phyloP scores from a whole-genome alignment of 2,329 filamentous ascomycete genomes.

The Aspergillus sp. region DNA sequence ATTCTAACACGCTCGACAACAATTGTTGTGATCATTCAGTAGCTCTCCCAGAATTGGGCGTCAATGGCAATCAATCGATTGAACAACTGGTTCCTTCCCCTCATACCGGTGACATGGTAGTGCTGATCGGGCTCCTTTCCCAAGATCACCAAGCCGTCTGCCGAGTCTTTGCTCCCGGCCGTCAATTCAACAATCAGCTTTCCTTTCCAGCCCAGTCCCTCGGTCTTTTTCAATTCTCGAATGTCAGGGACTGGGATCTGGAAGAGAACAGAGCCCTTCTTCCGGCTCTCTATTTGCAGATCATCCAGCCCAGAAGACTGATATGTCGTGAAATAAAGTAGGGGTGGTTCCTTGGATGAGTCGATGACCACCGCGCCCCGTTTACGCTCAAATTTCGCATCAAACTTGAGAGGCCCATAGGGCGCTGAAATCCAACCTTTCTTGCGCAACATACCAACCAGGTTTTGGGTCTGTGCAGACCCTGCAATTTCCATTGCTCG shows the following conservation, averaged over 20 bases:
- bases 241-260: slow-evolving; percentile 63
- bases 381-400: slow-evolving; percentile 59
- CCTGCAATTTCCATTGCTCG: slow-evolving; percentile 59
- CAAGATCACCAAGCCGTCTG: slow-evolving; percentile 63
- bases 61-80: slow-evolving; percentile 71
- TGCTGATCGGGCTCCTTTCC: slow-evolving; percentile 45
- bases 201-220: slow-evolving; percentile 74
- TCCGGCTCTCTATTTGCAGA: slow-evolving; percentile 42
- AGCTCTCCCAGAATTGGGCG: slow-evolving; percentile 74
- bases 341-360: slow-evolving; percentile 26
- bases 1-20: too few relatives aligned
- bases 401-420: slow-evolving; percentile 68
- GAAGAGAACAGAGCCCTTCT: slow-evolving; percentile 54
- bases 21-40: slow-evolving; percentile 36
- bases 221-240: slow-evolving; percentile 64
- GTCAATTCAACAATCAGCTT: slow-evolving; percentile 78
- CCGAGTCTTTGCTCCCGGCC: slow-evolving; percentile 58
- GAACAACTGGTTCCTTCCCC: slow-evolving; percentile 67
- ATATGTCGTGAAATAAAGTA: slow-evolving; percentile 53
- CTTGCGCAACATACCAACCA: slow-evolving; percentile 60
- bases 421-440: slow-evolving; percentile 33
- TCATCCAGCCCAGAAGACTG: slow-evolving; percentile 26
- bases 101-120: slow-evolving; percentile 61
- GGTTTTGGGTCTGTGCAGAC: slow-evolving; percentile 56
- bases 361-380: slow-evolving; percentile 64